phyloP scores from a whole-genome alignment of 2,329 filamentous ascomycete species.

The Colletotrichum spaethianum region DNA sequence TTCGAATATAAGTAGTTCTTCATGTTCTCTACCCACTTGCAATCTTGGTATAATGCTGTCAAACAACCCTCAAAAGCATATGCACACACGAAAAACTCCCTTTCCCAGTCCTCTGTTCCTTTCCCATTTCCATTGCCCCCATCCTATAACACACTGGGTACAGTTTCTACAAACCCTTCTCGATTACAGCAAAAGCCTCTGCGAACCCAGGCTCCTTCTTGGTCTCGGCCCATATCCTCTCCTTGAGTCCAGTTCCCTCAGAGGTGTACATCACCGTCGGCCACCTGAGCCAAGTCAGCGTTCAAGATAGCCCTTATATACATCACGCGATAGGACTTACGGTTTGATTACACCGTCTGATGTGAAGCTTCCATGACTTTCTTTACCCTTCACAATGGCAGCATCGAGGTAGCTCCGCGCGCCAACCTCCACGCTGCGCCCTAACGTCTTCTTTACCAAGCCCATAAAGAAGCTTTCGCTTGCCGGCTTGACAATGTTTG shows the following conservation, averaged over 20 bases:
- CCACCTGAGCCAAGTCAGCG: conserved; percentile 18
- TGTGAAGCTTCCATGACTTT: conserved; percentile 64
- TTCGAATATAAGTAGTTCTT: neutral
- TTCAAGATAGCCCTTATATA: neutral
- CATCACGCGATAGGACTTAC: conserved; percentile 50
- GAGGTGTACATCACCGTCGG: conserved; percentile 37
- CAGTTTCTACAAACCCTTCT: neutral
- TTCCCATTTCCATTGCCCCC: too few species aligned
- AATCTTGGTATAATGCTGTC: conserved; percentile 5
- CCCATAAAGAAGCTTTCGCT: conserved; percentile 41
- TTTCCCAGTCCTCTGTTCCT: neutral
- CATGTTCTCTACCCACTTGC: neutral
- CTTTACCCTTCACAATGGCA: conserved; percentile 58
- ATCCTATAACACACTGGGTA: neutral
- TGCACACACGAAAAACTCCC: neutral
- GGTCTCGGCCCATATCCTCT: conserved; percentile 37
- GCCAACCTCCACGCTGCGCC: conserved; percentile 53
- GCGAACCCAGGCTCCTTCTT: conserved; percentile 36
- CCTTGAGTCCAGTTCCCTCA: conserved; percentile 23
- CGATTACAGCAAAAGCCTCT: conserved; percentile 32
- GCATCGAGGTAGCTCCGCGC: conserved; percentile 63
- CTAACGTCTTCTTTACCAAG: conserved; percentile 45
- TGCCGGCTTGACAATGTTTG: conserved; percentile 53
- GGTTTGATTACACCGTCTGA: conserved; percentile 61
- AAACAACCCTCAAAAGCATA: neutral